A percentile compares a stretch with the other conserved stretches of the same genome.
These are phyloP conservation scores for Glycine tomentella DNA, from an alignment of 306 rosid genomes.

Conservation along the genomic window DNA sequence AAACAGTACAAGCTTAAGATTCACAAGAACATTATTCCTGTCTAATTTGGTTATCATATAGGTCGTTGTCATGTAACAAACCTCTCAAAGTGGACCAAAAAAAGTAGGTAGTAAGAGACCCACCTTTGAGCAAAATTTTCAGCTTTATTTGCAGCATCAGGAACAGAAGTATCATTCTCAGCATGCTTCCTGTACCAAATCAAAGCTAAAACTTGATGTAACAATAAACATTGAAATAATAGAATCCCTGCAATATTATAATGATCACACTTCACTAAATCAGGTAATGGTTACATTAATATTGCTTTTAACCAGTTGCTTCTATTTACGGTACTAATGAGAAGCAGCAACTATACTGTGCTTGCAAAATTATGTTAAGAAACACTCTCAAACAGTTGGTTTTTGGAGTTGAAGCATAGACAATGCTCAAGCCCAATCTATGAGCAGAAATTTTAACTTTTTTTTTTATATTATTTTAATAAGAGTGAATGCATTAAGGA, in stretches of 20 bases:
- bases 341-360: too few species aligned
- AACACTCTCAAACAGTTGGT: conserved; percentile 2
- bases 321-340: too few species aligned
- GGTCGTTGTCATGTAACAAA: background rate
- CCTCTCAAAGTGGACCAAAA: background rate
- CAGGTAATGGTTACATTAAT: too few species aligned
- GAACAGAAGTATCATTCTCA: conserved; percentile 75
- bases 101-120: background rate
- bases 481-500: background rate
- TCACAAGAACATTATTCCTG: too few species aligned
- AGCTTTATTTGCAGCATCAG: conserved; percentile 75
- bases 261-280: too few species aligned
- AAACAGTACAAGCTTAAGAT: background rate
- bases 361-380: background rate
- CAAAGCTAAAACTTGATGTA: conserved; percentile 18
- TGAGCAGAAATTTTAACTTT: background rate
- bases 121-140: conserved; percentile 84
- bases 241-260: too few species aligned
- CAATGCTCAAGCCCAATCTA: background rate
- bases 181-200: conserved; percentile 75
- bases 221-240: conserved; percentile 1
- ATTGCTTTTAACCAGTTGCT: too few species aligned
- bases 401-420: background rate
- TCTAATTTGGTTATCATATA: background rate
- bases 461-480: background rate